Evolutionary conservation across 495 filamentous ascomycete genomes (phyloP), one percentile per base, ranked within the genome.

Genomic region (Chaetomium fimeti): DNA sequence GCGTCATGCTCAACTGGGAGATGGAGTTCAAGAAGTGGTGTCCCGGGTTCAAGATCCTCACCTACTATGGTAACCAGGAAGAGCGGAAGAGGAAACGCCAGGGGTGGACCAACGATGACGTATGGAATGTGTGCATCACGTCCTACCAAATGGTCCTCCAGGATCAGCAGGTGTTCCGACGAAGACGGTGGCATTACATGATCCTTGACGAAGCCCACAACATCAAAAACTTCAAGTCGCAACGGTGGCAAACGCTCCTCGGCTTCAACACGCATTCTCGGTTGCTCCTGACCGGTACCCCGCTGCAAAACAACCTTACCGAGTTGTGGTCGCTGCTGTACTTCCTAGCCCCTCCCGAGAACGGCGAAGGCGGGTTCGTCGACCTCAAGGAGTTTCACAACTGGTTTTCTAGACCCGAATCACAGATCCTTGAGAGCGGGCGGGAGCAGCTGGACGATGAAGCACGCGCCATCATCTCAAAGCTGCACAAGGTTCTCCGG

Each of bases 11-110:
- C 58, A 99, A 99, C 73, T 99, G 95, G 95, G 95, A 98, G 74
- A 97, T 97, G 89, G 95, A 99, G 75, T 99, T 99, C 82, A 98
- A 98, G 72, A 98, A 98, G 75, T 99, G 92, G 88, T 92, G 91
- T 56, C 95, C 95, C 15, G 95, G 95, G 2, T 99, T 99, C 83
- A 98, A 97, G 72, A 93, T 98, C 64, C 86, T 98, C 66, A 93
- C 92, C 2, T 99, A 99, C 79, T 98, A 98, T 72, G 95, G 95
- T 16, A 90, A 85, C 47, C 87, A 89, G 69, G 94, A 98, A 65
- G 93, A 98, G 78, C 89, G 95, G 22, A 91, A 90, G 73, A 82
- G 86, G 69, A 97, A 97, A 77, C 88, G 95, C 48, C 85, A 88
- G 68, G 93, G 93, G 24, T 98, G 95, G 94, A 89, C 83, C 64